phyloP scores from a whole-genome alignment of 2,329 filamentous ascomycete species.

The Aspergillus vadensis region DNA sequence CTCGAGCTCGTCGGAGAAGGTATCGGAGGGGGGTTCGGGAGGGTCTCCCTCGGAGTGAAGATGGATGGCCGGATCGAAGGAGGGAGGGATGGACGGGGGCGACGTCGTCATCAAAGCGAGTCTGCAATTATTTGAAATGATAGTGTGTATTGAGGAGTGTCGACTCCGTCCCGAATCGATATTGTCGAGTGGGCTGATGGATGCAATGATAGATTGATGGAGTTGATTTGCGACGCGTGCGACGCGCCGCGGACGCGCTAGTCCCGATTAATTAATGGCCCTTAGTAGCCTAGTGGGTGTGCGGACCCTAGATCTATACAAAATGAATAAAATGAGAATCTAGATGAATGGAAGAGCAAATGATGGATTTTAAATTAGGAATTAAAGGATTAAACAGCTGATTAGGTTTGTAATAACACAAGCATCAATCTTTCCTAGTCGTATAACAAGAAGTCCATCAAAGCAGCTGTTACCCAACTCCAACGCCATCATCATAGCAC shows the following conservation, averaged over 20 bases:
- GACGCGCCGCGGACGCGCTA: constrained; percentile 34
- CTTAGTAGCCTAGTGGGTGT: too few species aligned
- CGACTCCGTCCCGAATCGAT: too few species aligned
- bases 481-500: neutral
- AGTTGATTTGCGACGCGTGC: constrained; percentile 13
- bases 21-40: constrained; percentile 32
- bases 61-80: constrained; percentile 55
- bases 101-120: constrained; percentile 32
- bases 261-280: constrained; percentile 21
- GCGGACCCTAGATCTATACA: too few species aligned
- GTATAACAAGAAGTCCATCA: too few species aligned
- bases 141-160: neutral
- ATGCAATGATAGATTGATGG: neutral
- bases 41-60: constrained; percentile 49
- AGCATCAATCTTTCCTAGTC: neutral
- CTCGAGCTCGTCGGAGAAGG: constrained; percentile 45
- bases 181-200: neutral
- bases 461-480: neutral
- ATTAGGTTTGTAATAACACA: neutral
- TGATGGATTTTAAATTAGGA: too few species aligned
- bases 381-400: neutral
- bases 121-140: neutral
- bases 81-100: constrained; percentile 45
- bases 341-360: too few species aligned
- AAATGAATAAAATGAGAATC: too few species aligned